Conservation (phyloP, 768 basidiomycete genomes). For the Rhizopogon rudus region DNA sequence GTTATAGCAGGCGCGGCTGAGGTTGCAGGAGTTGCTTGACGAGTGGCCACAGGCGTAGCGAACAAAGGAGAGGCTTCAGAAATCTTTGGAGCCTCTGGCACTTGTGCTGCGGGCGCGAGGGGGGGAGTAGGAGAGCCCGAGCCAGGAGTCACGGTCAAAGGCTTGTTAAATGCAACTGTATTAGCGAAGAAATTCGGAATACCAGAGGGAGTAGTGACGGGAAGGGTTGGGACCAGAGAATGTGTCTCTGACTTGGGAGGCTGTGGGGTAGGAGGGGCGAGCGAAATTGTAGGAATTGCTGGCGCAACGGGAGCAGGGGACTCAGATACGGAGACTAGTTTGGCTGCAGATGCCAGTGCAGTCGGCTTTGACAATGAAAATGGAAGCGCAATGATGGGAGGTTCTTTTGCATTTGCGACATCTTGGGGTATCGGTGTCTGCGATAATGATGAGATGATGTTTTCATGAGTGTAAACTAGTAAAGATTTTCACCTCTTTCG, state of each 20-base stretch:
- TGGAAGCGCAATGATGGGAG: conserved; percentile 59
- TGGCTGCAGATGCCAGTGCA: conserved; percentile 11
- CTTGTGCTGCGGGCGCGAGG: conserved; percentile 4
- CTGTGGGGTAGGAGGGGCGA: conserved; percentile 23
- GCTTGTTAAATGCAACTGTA: conserved; percentile 42
- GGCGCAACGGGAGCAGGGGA: conserved; percentile 4
- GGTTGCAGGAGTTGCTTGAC: neutral
- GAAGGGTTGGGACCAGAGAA: conserved; percentile 7
- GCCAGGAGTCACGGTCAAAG: conserved; percentile 13
- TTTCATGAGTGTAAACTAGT: conserved; percentile 2
- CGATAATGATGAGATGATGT: neutral
- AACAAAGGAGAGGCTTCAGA: conserved; percentile 10
- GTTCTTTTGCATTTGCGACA: conserved; percentile 48
- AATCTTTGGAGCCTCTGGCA: conserved; percentile 5
- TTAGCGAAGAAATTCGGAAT: conserved; percentile 65
- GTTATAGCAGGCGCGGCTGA: neutral
- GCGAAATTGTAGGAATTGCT: conserved; percentile 17
- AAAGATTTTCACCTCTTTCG: conserved; percentile 41
- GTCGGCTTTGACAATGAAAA: conserved; percentile 52
- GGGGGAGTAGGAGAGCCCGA: conserved; percentile 22
- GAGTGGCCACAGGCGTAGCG: conserved; percentile 2
- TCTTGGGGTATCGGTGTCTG: conserved; percentile 37
- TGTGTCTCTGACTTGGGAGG: conserved; percentile 7
- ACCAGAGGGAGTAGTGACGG: conserved; percentile 13
- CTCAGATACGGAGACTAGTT: conserved; percentile 5